These are phyloP conservation scores for Candida glaebosa DNA, from an alignment of 805 yeast genomes.

Conservation along the genomic window DNA sequence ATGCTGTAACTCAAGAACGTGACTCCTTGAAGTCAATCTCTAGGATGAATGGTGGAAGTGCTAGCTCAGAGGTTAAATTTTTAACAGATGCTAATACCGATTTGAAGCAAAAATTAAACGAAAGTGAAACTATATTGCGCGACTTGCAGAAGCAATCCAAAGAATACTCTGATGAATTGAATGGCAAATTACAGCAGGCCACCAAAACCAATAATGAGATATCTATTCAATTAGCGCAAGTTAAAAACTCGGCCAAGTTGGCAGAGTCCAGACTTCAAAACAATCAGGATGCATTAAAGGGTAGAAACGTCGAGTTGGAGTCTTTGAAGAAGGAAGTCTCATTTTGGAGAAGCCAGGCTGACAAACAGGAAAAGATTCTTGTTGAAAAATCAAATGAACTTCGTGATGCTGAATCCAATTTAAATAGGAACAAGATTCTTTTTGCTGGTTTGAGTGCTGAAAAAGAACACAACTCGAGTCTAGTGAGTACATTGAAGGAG, in stretches of 20 bases:
- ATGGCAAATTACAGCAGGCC: slow-evolving; percentile 25
- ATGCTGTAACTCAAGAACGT: slow-evolving; percentile 59
- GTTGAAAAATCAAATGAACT: slow-evolving; percentile 46
- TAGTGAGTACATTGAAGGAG: slow-evolving; percentile 47
- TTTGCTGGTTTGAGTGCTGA: slow-evolving; percentile 53
- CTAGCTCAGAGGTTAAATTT: slow-evolving; percentile 18
- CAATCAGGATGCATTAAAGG: slow-evolving; percentile 33
- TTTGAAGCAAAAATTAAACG: slow-evolving; percentile 30
- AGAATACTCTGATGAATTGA: slow-evolving; percentile 46
- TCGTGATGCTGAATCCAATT: slow-evolving; percentile 45
- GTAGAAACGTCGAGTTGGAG: slow-evolving; percentile 23
- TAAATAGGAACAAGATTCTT: slow-evolving; percentile 44
- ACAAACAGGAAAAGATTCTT: slow-evolving; percentile 35
- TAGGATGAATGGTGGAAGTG: slow-evolving; percentile 1
- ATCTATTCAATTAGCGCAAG: slow-evolving; percentile 48
- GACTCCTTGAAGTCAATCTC: slow-evolving; percentile 52
- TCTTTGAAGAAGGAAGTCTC: slow-evolving; percentile 25
- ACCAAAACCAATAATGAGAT: slow-evolving; percentile 36
- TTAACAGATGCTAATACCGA: slow-evolving; percentile 26
- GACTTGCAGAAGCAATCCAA: slow-evolving; percentile 36
- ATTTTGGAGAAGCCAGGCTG: slow-evolving; percentile 41
- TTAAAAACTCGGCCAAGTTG: slow-evolving; percentile 52
- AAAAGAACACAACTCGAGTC: slow-evolving; percentile 44
- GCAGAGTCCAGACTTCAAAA: slow-evolving; percentile 49
- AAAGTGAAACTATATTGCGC: slow-evolving; percentile 34